A percentile compares a stretch with the other conserved stretches of the same genome.
These are phyloP conservation scores for Zelonia costaricensis DNA, from an alignment of 208 protist genomes.

Conservation along the genomic window DNA sequence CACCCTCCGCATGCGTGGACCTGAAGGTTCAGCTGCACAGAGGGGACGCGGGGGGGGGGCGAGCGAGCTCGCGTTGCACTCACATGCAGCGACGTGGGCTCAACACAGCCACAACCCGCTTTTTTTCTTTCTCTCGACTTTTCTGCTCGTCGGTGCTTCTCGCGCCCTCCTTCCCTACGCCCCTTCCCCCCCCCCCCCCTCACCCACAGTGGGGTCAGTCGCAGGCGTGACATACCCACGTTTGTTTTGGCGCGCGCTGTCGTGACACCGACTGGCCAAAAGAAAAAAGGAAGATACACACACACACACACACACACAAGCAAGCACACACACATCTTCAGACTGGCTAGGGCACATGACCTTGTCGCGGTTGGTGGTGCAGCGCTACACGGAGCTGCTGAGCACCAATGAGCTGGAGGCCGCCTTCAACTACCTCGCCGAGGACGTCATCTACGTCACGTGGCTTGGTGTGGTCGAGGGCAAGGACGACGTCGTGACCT, in stretches of 20 bases:
- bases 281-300: not conserved
- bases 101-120: no score
- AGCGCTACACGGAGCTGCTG: constrained; percentile 66
- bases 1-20: no score
- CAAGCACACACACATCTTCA: not conserved
- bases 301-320: not conserved
- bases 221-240: no score
- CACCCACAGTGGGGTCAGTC: no score
- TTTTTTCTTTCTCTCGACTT: no score
- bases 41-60: no score
- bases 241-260: not conserved
- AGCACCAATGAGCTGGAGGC: constrained; percentile 54
- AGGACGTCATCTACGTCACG: constrained; percentile 76
- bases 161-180: no score
- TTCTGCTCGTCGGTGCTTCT: no score
- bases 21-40: no score
- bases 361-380: constrained; percentile 55
- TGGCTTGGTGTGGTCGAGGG: constrained; percentile 83
- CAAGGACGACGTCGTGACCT: constrained; percentile 68
- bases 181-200: no score
- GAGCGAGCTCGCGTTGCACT: no score
- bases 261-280: not conserved
- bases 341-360: constrained; percentile 30
- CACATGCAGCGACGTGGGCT: no score
- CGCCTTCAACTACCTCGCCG: constrained; percentile 59